A percentile compares a stretch with the other conserved stretches of the same genome.
phyloP scores from a whole-genome alignment of 2,329 filamentous ascomycete species.

The Cladosporium colombiae region DNA sequence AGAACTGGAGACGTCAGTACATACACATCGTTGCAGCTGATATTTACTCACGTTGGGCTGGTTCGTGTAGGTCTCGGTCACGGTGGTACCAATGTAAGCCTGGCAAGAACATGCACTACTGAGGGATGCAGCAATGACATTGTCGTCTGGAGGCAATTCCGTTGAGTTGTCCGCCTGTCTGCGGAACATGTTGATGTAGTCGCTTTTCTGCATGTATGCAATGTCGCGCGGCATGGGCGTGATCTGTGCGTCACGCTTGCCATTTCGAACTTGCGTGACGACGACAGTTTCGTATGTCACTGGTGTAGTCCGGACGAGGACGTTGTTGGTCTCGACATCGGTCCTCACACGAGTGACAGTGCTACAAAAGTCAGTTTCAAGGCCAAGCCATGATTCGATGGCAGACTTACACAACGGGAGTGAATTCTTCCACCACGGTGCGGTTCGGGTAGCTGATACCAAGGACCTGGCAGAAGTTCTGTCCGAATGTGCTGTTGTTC shows the following conservation, averaged over 20 bases:
- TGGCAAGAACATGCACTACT: slow-evolving; percentile 39
- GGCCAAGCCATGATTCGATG: background rate
- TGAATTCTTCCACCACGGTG: slow-evolving; percentile 31
- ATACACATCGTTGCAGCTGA: background rate
- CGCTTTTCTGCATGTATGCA: slow-evolving; percentile 19
- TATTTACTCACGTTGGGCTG: slow-evolving; percentile 24
- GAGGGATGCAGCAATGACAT: slow-evolving; percentile 30
- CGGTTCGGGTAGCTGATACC: slow-evolving; percentile 30
- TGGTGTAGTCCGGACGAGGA: slow-evolving; percentile 26
- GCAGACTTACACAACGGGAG: slow-evolving; percentile 34
- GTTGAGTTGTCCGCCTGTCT: slow-evolving; percentile 9
- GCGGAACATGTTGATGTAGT: slow-evolving; percentile 16
- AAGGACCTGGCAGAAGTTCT: slow-evolving; percentile 30
- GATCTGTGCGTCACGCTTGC: slow-evolving; percentile 25
- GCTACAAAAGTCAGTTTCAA: slow-evolving; percentile 21
- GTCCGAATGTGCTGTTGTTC: slow-evolving; percentile 26
- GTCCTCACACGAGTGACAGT: slow-evolving; percentile 27
- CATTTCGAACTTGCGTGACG: slow-evolving; percentile 18
- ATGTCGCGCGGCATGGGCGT: slow-evolving; percentile 22
- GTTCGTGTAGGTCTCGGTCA: slow-evolving; percentile 34
- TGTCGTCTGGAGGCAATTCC: slow-evolving; percentile 13
- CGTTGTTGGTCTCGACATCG: slow-evolving; percentile 24
- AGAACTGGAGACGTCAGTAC: slow-evolving; percentile 22
- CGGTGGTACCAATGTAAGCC: slow-evolving; percentile 27
- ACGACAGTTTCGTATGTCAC: slow-evolving; percentile 32